phyloP scores from a whole-genome alignment of 305 asterid species.

The Fraxinus paxiana region DNA sequence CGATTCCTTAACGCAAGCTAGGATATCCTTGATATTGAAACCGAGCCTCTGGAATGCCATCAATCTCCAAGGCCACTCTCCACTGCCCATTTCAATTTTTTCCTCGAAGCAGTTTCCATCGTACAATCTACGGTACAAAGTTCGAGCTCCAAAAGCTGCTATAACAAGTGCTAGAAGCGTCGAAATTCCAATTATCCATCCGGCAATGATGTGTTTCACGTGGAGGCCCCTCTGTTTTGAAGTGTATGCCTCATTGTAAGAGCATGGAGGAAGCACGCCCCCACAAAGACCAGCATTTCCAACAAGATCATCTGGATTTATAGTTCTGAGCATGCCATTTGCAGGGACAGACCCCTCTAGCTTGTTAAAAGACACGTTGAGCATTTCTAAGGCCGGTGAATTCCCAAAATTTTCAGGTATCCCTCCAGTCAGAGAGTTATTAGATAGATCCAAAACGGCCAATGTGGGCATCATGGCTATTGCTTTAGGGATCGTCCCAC shows the following conservation, averaged over 20 bases:
- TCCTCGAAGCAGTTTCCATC: slow-evolving; percentile 61
- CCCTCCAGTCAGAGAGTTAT: slow-evolving; percentile 69
- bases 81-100: slow-evolving; percentile 44
- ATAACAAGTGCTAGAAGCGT: slow-evolving; percentile 44
- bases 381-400: slow-evolving; percentile 75
- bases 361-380: slow-evolving; percentile 65
- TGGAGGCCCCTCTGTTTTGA: slow-evolving; percentile 39
- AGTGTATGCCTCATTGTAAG: slow-evolving; percentile 28
- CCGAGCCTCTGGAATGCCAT: slow-evolving; percentile 82
- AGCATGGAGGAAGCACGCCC: slow-evolving; percentile 71
- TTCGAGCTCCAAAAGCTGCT: slow-evolving; percentile 41
- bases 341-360: slow-evolving; percentile 73
- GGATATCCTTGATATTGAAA: slow-evolving; percentile 60
- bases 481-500: slow-evolving; percentile 55
- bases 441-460: slow-evolving; percentile 72
- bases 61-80: slow-evolving; percentile 83
- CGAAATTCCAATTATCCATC: slow-evolving; percentile 62
- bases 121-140: slow-evolving; percentile 48
- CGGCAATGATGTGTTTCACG: slow-evolving; percentile 47
- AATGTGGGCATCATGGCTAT: slow-evolving; percentile 66
- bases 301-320: slow-evolving; percentile 61
- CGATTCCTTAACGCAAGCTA: slow-evolving; percentile 60
- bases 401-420: slow-evolving; percentile 74
- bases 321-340: slow-evolving; percentile 70
- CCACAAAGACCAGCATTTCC: slow-evolving; percentile 73